Base-by-base conservation (phyloP, 2,329 filamentous ascomycete genomes). In the Elsinoe necatrix region DNA sequence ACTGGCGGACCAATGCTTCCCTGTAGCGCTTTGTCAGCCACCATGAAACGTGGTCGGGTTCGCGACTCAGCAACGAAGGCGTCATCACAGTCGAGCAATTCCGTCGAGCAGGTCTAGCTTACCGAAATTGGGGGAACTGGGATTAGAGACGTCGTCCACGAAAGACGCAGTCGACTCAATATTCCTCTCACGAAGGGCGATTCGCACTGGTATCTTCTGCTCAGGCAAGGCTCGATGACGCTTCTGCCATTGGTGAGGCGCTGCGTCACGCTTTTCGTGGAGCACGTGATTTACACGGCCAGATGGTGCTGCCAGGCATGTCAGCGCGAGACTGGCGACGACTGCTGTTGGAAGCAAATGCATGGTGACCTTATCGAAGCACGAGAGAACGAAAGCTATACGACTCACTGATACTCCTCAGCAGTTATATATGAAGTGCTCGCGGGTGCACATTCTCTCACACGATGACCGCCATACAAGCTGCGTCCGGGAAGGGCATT, bases 1-100 rank as follows among this genome's bases (percentile, higher is more conserved):
- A 27, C 64, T 58, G 6, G 62, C 57, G 23, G 60, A 62, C 65
- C 66, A 69, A 45, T 68, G 66, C 56, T 66, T 62, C 54, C 61
- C 59, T 57, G 43, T 39, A 48, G 4, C 2, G 3, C 7, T 3
- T 11, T 16, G 29, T 58, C 34, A 56, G 41, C 45, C 14, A 51
- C n/a, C n/a, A n/a, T n/a, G n/a, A n/a, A n/a, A n/a, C n/a, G n/a
- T n/a, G n/a, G n/a, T n/a, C n/a, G n/a, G n/a, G n/a, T n/a, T n/a
- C n/a, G n/a, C n/a, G n/a, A n/a, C 20, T n/a, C 25, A 29, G 27
- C 27, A 29, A 29, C n/a, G n/a, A n/a, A n/a, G n/a, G n/a, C n/a
- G n/a, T n/a, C n/a, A 29, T 29, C 18, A 41, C 35, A 12, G 4
- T n/a, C 35, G 9, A 4, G 4, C 4, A 29, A 4, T 9, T 29